Percentiles rank a stretch among this genome's conserved stretches.
These are phyloP conservation scores for Phialophora tarda DNA, from an alignment of 2,329 filamentous ascomycete species.

Conservation along the genomic window DNA sequence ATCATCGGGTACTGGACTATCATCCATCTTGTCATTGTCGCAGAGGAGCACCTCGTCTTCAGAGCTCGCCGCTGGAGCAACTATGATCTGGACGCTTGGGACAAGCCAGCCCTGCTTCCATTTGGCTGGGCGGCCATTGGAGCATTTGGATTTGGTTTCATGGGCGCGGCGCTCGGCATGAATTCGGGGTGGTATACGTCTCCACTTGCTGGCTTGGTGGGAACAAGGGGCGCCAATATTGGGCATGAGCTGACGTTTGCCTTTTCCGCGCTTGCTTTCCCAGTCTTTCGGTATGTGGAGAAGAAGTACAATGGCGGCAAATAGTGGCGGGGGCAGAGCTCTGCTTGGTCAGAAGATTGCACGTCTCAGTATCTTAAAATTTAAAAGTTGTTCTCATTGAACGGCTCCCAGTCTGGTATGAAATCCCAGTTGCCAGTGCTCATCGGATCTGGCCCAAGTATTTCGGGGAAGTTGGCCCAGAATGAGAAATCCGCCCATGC, in stretches of 20 bases:
- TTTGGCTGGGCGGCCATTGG: slow-evolving; percentile 19
- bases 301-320: slow-evolving; percentile 13
- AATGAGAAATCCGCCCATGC: slow-evolving; percentile 18
- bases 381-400: slow-evolving; percentile 4
- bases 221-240: slow-evolving; percentile 5
- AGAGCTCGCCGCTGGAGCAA: slow-evolving; percentile 12
- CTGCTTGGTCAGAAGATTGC: not conserved
- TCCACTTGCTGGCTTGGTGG: slow-evolving; percentile 4
- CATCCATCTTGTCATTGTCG: slow-evolving; percentile 14
- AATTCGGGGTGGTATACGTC: slow-evolving; percentile 15
- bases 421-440: slow-evolving; percentile 43
- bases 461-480: slow-evolving; percentile 44
- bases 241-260: slow-evolving; percentile 20
- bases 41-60: slow-evolving; percentile 18
- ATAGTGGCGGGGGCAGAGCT: not conserved
- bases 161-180: slow-evolving; percentile 17
- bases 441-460: slow-evolving; percentile 43
- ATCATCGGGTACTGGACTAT: slow-evolving; percentile 20
- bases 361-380: not conserved
- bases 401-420: slow-evolving; percentile 40
- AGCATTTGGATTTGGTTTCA: slow-evolving; percentile 15
- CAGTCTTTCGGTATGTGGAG: slow-evolving; percentile 14
- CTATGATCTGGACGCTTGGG: slow-evolving; percentile 15
- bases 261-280: slow-evolving; percentile 14
- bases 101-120: slow-evolving; percentile 15